Conservation (phyloP, 352 stramenopile genomes). For the Phytophthora palmivora region DNA sequence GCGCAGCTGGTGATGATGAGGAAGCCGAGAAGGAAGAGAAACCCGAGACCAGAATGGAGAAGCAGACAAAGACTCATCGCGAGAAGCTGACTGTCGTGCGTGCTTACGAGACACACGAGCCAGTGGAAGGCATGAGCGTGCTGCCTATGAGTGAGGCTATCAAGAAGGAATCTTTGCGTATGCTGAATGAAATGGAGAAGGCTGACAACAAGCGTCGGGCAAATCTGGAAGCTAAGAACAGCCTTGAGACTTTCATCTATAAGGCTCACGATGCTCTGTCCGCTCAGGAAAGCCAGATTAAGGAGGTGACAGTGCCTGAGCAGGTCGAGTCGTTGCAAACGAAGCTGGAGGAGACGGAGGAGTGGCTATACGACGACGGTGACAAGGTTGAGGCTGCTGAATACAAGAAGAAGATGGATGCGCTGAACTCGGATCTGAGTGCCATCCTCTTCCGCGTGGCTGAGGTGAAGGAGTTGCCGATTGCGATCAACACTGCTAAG, state of each 20-base stretch:
- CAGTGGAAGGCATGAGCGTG: slow-evolving; percentile 52
- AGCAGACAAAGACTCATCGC: slow-evolving; percentile 92
- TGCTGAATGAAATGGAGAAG: slow-evolving; percentile 73
- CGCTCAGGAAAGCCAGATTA: slow-evolving; percentile 75
- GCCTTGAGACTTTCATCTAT: slow-evolving; percentile 94
- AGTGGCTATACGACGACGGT: slow-evolving; percentile 95
- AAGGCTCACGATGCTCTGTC: slow-evolving; percentile 90
- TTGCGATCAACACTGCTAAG: slow-evolving; percentile 73
- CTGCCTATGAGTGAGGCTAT: slow-evolving; percentile 66
- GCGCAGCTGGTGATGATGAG: slow-evolving; percentile 47
- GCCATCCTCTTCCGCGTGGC: slow-evolving; percentile 91
- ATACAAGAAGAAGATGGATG: slow-evolving; percentile 88
- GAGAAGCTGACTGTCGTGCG: slow-evolving; percentile 69
- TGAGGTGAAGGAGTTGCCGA: slow-evolving; percentile 87
- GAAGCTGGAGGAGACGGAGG: slow-evolving; percentile 84
- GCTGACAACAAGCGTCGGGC: slow-evolving; percentile 72
- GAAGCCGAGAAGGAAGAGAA: slow-evolving; percentile 49
- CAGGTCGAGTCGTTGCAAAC: slow-evolving; percentile 84
- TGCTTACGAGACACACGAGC: slow-evolving; percentile 41
- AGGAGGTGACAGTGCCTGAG: slow-evolving; percentile 83
- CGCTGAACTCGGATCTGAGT: slow-evolving; percentile 81
- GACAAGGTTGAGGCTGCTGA: slow-evolving; percentile 86
- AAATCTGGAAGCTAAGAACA: slow-evolving; percentile 92
- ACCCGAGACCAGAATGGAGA: slow-evolving; percentile 68
- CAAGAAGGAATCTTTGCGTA: slow-evolving; percentile 74